Conservation (phyloP, 352 stramenopile genomes). For the Phytophthora hybrid region DNA sequence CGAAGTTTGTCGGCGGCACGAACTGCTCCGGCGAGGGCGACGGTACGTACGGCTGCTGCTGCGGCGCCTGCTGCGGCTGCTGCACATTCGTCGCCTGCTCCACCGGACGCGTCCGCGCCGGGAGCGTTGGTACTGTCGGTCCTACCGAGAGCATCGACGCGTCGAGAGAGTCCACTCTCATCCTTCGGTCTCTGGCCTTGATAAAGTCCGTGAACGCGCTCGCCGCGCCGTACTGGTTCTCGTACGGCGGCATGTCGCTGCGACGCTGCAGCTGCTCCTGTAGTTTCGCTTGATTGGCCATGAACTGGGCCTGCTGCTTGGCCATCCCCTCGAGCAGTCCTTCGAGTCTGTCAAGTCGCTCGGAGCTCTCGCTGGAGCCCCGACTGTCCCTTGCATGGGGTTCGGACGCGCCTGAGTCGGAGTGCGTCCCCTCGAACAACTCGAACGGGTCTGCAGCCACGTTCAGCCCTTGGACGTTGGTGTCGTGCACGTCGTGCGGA, state of each 20-base stretch:
- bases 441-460: no score
- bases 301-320: slow-evolving; percentile 1
- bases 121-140: neutral
- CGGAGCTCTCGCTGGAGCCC: neutral
- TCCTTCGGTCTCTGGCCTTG: no score
- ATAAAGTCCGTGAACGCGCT: no score
- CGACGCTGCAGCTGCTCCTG: slow-evolving; percentile 2
- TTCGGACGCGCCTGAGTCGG: neutral
- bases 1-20: no score
- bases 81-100: no score
- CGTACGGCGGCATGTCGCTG: no score
- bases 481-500: no score
- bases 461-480: no score
- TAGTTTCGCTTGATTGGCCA: neutral
- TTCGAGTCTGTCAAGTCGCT: neutral
- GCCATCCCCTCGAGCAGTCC: slow-evolving; percentile 5
- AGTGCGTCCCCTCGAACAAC: neutral
- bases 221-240: no score
- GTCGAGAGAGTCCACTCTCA: no score
- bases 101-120: neutral
- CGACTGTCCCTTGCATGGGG: neutral
- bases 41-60: neutral
- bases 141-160: no score
- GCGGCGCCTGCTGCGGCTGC: no score
- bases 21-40: neutral